phyloP scores from a whole-genome alignment of 805 yeast species.

The Yarrowia divulgata region DNA sequence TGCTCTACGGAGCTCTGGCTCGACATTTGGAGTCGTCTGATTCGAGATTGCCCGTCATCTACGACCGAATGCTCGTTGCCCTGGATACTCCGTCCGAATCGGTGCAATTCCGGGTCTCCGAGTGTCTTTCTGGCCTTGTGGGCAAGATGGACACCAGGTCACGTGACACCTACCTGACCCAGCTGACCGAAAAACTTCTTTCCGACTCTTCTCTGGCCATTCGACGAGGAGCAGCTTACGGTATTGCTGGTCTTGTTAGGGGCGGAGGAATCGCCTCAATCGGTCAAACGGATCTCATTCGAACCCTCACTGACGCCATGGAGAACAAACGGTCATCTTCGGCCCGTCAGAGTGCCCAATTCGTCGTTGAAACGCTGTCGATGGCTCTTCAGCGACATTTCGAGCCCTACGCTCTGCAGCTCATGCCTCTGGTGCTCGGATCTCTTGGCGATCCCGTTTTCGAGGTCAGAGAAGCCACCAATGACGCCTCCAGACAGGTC shows the following conservation, averaged over 20 bases:
- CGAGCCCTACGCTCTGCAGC: constrained; percentile 93
- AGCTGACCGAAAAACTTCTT: constrained; percentile 66
- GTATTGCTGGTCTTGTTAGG: constrained; percentile 89
- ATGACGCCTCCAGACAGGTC: constrained; percentile 81
- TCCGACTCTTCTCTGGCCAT: constrained; percentile 53
- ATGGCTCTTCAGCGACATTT: constrained; percentile 75
- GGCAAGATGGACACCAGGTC: constrained; percentile 56
- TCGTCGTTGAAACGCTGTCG: constrained; percentile 85
- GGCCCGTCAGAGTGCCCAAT: constrained; percentile 86
- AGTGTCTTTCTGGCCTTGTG: constrained; percentile 85
- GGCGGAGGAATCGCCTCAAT: constrained; percentile 87
- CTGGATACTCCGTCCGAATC: constrained; percentile 87
- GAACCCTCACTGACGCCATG: constrained; percentile 78
- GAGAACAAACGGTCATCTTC: constrained; percentile 81
- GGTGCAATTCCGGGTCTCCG: constrained; percentile 87
- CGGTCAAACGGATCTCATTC: constrained; percentile 75
- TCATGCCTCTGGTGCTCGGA: constrained; percentile 79
- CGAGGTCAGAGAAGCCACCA: constrained; percentile 90
- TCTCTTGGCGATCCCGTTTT: constrained; percentile 83
- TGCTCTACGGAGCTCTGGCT: constrained; percentile 90
- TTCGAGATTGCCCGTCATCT: constrained; percentile 65
- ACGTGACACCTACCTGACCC: constrained; percentile 63
- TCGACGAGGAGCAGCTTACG: constrained; percentile 96
- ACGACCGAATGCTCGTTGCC: constrained; percentile 73
- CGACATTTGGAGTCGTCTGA: constrained; percentile 78